Evolutionary conservation across 371 early-diverging fungal species (phyloP).

Genomic region (Apophysomyces sp.): DNA sequence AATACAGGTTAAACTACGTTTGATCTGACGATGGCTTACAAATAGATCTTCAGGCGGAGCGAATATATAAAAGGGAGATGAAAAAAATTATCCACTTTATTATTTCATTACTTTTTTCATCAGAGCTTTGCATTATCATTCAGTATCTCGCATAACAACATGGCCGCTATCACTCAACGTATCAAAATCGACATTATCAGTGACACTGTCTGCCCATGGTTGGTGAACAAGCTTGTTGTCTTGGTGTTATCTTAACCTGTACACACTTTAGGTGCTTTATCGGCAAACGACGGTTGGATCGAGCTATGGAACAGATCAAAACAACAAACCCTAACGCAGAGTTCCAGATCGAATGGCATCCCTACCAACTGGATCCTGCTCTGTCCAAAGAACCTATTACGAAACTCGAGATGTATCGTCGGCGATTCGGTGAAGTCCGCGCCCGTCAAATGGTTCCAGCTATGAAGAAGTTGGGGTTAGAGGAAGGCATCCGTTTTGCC

Average conservation of each 20-base stretch:
- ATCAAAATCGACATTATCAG: constrained; percentile 17
- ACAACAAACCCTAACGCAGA: constrained; percentile 46
- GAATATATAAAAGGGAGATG: neutral
- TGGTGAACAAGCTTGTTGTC: neutral
- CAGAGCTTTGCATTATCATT: neutral
- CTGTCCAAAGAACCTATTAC: constrained; percentile 40
- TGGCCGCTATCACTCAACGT: neutral
- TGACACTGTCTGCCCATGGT: constrained; percentile 20
- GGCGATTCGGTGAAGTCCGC: constrained; percentile 61
- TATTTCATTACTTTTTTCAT: neutral
- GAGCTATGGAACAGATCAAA: constrained; percentile 53
- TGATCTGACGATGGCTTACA: neutral
- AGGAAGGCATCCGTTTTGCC: constrained; percentile 60
- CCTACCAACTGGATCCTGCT: constrained; percentile 62
- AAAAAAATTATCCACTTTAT: neutral
- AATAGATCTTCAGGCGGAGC: neutral
- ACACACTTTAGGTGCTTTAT: constrained; percentile 58
- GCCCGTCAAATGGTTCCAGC: constrained; percentile 44
- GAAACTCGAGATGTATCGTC: constrained; percentile 49
- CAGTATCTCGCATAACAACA: neutral
- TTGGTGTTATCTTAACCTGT: neutral
- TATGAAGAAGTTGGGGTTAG: constrained; percentile 52
- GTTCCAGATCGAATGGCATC: constrained; percentile 59
- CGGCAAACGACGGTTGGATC: constrained; percentile 68
- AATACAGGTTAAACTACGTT: no score